phyloP scores from a whole-genome alignment of 192 early-diverging fungal species.

The Physocladia obscura region DNA sequence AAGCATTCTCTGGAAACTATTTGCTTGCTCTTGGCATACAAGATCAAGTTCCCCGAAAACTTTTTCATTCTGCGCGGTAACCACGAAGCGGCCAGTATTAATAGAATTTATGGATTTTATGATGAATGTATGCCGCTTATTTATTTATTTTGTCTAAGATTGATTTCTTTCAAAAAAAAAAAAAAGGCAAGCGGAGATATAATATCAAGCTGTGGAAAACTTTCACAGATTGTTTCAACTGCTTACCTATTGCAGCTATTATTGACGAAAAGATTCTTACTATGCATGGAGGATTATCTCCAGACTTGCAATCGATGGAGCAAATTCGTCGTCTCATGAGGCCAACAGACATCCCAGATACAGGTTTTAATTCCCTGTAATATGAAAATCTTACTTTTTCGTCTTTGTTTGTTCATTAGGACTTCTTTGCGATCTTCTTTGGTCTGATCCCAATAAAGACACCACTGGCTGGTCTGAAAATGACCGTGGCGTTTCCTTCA shows the following conservation, averaged over 20 bases:
- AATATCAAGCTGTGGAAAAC: slow-evolving; percentile 99
- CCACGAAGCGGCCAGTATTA: slow-evolving; percentile 96
- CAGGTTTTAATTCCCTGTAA: slow-evolving; percentile 62
- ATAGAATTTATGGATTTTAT: slow-evolving; percentile 98
- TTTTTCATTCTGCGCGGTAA: slow-evolving; percentile 99
- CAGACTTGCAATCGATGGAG: slow-evolving; percentile 95
- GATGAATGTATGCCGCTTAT: slow-evolving; percentile 77
- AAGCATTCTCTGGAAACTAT: slow-evolving; percentile 99
- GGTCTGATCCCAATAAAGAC: slow-evolving; percentile 98
- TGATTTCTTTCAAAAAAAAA: background rate
- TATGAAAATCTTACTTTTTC: no score
- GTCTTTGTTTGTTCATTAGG: no score
- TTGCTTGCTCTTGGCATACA: slow-evolving; percentile 94
- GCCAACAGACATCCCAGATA: slow-evolving; percentile 97
- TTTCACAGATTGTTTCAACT: slow-evolving; percentile 99
- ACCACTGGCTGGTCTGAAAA: slow-evolving; percentile 95
- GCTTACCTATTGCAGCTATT: slow-evolving; percentile 93
- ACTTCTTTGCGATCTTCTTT: slow-evolving; percentile 90
- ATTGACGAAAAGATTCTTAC: slow-evolving; percentile 98
- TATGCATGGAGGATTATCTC: slow-evolving; percentile 97
- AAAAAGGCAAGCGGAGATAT: slow-evolving; percentile 86
- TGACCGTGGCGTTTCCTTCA: slow-evolving; percentile 93
- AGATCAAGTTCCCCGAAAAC: slow-evolving; percentile 99
- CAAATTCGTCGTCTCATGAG: slow-evolving; percentile 96
- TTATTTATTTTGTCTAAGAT: background rate